phyloP scores from a whole-genome alignment of 2,329 filamentous ascomycete genomes.

The Cladosporium sp. region DNA sequence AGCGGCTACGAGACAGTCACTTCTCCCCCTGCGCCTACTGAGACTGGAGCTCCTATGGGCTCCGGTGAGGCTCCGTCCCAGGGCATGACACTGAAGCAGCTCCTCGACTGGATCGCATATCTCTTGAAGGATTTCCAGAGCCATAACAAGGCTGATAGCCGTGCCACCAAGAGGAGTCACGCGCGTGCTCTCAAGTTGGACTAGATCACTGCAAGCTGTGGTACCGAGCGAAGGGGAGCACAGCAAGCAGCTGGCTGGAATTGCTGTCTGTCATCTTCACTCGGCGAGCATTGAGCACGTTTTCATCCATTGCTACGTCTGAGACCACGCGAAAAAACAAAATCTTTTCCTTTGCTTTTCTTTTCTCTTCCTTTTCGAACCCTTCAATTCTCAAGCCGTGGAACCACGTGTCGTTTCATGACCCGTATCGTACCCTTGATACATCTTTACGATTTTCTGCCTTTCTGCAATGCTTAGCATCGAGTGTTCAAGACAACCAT shows the following conservation, averaged over 20 bases:
- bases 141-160: not conserved
- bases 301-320: too few relatives aligned
- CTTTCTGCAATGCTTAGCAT: too few relatives aligned
- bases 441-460: too few relatives aligned
- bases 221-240: not conserved
- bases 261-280: not conserved
- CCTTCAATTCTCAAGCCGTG: too few relatives aligned
- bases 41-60: not conserved
- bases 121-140: conserved; percentile 11
- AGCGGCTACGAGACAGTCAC: conserved; percentile 13
- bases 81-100: conserved; percentile 19
- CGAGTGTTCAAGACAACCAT: too few relatives aligned
- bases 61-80: conserved; percentile 1
- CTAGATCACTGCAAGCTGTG: not conserved
- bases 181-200: conserved; percentile 2
- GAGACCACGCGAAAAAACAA: not conserved
- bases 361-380: too few relatives aligned
- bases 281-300: too few relatives aligned
- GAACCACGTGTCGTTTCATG: too few relatives aligned
- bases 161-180: conserved; percentile 6
- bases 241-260: not conserved
- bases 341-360: too few relatives aligned
- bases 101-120: conserved; percentile 23
- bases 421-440: too few relatives aligned
- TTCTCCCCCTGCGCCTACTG: conserved; percentile 12